Evolutionary conservation across 1,139 yeast genomes (phyloP), one percentile per base, ranked within the genome.

Genomic region (Komagataea norvegica): DNA sequence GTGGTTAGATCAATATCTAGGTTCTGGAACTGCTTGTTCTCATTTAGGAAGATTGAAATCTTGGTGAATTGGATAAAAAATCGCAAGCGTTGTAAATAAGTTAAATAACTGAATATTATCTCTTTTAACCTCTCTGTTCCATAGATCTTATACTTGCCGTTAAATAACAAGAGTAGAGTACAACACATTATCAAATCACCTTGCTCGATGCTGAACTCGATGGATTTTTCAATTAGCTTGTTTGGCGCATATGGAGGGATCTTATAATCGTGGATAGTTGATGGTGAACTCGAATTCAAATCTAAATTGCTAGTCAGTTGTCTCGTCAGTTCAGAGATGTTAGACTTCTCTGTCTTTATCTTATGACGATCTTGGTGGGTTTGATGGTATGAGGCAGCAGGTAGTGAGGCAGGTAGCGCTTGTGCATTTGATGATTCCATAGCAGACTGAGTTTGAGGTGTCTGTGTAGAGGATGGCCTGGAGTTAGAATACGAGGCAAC

Each of bases 131-230:
- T 47, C 41, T 26, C 31, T 7, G 37, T 38, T 6, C 24, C 41
- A 26, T 49, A 48, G 10, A 48, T 42, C 18, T 62, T 67, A 46
- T 68, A 69, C 29, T 52, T 51, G 6, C 67, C 67, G 41, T 70
- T 68, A 56, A 85, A 82, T 26, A 84, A 54, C 23, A 81, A 54
- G 0, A 80, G 65, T 22, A 84, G 52, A 0, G 86, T 71, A 2
- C 85, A 72, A 44, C 82, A 71, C 64, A 79, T 65, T 19, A 79
- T 66, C 19, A 79, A 58, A 50, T 82, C 87, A 0, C 94, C 94
- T 49, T 79, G 40, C 13, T 60, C 58, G 7, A 74, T 54, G 25
- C 83, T 71, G 56, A 75, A 79, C 18, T 70, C 69, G 13, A 77
- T 59, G 0, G 79, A 72, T 38, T 73, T 64, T 34, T 60, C 54